Percentiles rank a stretch among this genome's conserved stretches.
Conservation (phyloP, 257 asterid genomes). For the Rubia yunnanensis region DNA sequence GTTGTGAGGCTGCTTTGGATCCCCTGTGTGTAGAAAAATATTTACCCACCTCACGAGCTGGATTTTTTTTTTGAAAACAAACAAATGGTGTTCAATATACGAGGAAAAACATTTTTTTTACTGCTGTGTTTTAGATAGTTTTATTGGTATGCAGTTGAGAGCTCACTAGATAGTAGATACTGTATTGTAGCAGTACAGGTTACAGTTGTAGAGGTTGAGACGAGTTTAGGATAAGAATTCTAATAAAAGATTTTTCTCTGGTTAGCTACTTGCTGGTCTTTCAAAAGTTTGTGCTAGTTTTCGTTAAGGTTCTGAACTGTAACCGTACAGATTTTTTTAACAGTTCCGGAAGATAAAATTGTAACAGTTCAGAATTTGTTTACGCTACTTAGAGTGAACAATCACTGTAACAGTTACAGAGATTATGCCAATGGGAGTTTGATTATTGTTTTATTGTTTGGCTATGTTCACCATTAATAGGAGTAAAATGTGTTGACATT, state of each 20-base stretch:
- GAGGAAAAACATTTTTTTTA: not conserved
- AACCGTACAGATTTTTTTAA: too few relatives aligned
- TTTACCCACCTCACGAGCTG: too few relatives aligned
- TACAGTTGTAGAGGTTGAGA: not conserved
- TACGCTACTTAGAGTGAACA: not conserved
- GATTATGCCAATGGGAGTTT: too few relatives aligned
- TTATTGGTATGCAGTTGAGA: not conserved
- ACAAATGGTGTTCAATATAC: too few relatives aligned
- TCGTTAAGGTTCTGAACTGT: too few relatives aligned
- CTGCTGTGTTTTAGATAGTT: not conserved
- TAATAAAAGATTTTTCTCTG: not conserved
- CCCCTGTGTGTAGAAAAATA: not conserved
- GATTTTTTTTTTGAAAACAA: too few relatives aligned
- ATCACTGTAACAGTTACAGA: too few relatives aligned
- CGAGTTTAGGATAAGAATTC: not conserved
- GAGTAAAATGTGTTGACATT: too few relatives aligned
- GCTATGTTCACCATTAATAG: too few relatives aligned
- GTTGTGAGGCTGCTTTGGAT: constrained; percentile 12
- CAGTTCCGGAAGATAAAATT: too few relatives aligned
- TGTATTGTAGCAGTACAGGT: not conserved
- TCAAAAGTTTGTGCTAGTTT: not conserved
- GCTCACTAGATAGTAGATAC: not conserved
- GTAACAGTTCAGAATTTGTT: too few relatives aligned
- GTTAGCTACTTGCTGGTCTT: not conserved
- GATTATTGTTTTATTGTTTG: too few relatives aligned